Conservation (phyloP, 768 basidiomycete genomes). For the Russula foetens region DNA sequence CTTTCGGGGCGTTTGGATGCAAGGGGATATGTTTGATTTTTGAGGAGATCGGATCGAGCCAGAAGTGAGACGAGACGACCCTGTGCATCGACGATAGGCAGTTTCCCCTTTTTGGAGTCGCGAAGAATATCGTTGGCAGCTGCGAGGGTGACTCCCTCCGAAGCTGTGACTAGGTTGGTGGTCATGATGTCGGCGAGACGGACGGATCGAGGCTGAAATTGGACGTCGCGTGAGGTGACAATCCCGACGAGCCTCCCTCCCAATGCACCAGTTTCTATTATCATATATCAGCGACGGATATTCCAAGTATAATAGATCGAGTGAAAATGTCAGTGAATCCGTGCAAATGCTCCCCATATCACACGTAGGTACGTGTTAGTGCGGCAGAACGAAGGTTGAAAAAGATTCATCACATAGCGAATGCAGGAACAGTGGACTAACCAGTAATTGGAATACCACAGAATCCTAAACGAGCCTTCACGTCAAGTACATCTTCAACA, state of each 20-base stretch:
- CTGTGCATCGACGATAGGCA: conserved; percentile 68
- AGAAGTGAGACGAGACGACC: conserved; percentile 78
- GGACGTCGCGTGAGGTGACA: conserved; percentile 92
- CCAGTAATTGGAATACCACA: conserved; percentile 97
- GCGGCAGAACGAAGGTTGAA: conserved; percentile 95
- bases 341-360: conserved; percentile 53
- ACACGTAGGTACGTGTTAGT: conserved; percentile 60
- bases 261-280: conserved; percentile 71
- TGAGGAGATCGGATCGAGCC: conserved; percentile 93
- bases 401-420: conserved; percentile 37
- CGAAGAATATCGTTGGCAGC: conserved; percentile 94
- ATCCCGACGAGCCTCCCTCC: conserved; percentile 94
- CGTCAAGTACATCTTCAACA: conserved; percentile 86
- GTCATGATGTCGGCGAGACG: conserved; percentile 83
- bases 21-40: conserved; percentile 94
- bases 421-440: conserved; percentile 36
- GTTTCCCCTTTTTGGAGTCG: conserved; percentile 95
- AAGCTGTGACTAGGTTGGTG: conserved; percentile 76
- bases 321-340: conserved; percentile 15
- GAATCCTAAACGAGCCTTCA: conserved; percentile 88
- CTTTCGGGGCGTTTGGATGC: conserved; percentile 84
- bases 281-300: conserved; percentile 21
- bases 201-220: conserved; percentile 68
- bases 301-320: background rate
- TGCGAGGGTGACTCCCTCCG: conserved; percentile 77